These are phyloP conservation scores for Durio zibethinus DNA, from an alignment of 345 rosid species.

Conservation along the genomic window DNA sequence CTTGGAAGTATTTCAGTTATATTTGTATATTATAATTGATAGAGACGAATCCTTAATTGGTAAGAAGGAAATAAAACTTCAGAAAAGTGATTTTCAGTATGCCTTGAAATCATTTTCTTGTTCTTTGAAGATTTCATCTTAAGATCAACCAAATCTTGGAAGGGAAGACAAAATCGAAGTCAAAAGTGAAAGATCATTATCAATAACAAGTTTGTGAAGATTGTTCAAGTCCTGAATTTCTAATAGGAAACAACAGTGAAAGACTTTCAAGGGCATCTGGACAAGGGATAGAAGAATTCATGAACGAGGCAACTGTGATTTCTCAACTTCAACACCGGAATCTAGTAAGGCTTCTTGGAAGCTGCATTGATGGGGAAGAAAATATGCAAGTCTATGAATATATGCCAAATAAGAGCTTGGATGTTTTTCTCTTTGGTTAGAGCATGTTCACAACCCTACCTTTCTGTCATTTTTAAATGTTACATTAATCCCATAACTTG, in stretches of 20 bases:
- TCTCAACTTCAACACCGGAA: conserved; percentile 36
- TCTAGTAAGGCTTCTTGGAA: conserved; percentile 34
- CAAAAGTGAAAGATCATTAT: conserved; percentile 41
- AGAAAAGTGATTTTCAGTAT: no score
- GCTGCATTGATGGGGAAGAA: conserved; percentile 33
- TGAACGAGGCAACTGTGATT: conserved; percentile 33
- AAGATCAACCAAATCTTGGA: no score
- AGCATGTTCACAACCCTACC: not conserved
- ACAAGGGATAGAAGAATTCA: conserved; percentile 35
- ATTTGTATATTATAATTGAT: no score
- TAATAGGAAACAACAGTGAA: conserved; percentile 33
- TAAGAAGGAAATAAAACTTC: no score
- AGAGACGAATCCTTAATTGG: no score
- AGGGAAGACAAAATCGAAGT: not conserved
- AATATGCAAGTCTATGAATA: conserved; percentile 34
- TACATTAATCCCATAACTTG: no score
- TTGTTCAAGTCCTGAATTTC: not conserved
- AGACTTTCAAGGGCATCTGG: conserved; percentile 29
- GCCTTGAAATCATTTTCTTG: no score
- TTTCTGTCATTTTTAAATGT: no score
- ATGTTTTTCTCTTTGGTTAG: conserved; percentile 33
- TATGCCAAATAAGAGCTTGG: conserved; percentile 40
- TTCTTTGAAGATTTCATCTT: no score
- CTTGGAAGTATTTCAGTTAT: no score
- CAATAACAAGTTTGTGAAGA: no score